Base-by-base conservation (phyloP, 441 rosid genomes). In the Isatis lusitanica region DNA sequence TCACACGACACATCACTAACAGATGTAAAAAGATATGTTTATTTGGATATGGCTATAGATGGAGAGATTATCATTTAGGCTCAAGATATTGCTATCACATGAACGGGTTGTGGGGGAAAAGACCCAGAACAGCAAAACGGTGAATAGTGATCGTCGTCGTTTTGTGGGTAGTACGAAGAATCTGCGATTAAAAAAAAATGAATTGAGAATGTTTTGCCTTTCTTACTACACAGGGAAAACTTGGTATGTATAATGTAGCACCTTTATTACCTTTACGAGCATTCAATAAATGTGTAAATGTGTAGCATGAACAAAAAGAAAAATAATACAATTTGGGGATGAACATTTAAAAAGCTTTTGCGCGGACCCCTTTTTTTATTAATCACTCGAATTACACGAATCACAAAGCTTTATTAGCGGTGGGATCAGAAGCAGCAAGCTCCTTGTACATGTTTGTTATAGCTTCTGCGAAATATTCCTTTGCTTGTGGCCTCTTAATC, bases 401-500 rank as follows among this genome's bases (percentile, higher is more conserved):
- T 78, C 75, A 84, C 79, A 78, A 55, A 77, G 69, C 71, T 66
- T 74, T 81, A 76, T 71, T 77, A 6, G 79, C 76, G 6, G 87
- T 74, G 46, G 89, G 87, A 64, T 91, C 97, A 3, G 84, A 80
- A 5, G 83, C 60, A 58, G 87, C 83, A 60, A 95, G 89, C 73
- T 89, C 90, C 12, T 82, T 79, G 47, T 91, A 93, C 99, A 95
- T 90, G 74, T 83, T 73, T 28, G 85, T 55, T 82, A 95, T 93
- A 12, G 83, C 92, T 63, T 83, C 82, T 72, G 82, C 83, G 64
- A 87, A 95, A 69, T 91, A 93, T 63, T 89, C 93, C 84, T 86
- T 91, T 13, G 98, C 98, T 75, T 90, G 97, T 73, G 98, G 89
- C 83, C 99, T 95, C 89, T 93, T 95, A 38, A 95, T 73, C 99